A percentile compares a stretch with the other conserved stretches of the same genome.
These are phyloP conservation scores for Skeletonema potamos DNA, from an alignment of 108 stramenopile species.

Conservation along the genomic window DNA sequence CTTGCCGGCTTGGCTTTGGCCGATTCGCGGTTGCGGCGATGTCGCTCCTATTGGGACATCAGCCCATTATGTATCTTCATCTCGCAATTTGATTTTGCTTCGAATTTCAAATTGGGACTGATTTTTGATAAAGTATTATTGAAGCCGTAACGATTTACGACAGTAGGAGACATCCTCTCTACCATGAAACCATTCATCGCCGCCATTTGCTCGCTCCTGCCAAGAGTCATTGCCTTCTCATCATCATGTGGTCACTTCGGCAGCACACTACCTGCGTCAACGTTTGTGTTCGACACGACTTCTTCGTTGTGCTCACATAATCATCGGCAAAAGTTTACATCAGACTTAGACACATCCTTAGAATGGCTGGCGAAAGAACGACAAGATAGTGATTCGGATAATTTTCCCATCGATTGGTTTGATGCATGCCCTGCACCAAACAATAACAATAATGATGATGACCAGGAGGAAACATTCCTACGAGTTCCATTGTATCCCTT, in stretches of 20 bases:
- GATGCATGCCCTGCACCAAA: conserved; percentile 14
- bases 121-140: no score
- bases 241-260: background rate
- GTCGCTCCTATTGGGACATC: background rate
- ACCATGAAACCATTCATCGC: background rate
- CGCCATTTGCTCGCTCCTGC: background rate
- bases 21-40: no score
- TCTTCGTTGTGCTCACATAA: background rate
- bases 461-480: conserved; percentile 1
- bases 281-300: background rate
- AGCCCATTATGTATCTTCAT: background rate
- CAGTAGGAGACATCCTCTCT: background rate
- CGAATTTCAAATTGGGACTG: no score
- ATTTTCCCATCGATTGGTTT: conserved; percentile 24
- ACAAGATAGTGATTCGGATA: conserved; percentile 17
- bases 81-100: no score
- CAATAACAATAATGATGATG: background rate
- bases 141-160: no score
- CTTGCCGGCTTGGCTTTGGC: no score
- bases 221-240: background rate
- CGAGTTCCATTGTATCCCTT: conserved; percentile 74
- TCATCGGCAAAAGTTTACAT: background rate
- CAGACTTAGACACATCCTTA: conserved; percentile 49
- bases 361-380: conserved; percentile 54
- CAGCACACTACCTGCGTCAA: background rate